Evolutionary conservation across 2,329 filamentous ascomycete species (phyloP), one percentile per base, ranked within the genome.

Genomic region (Ophiosphaerella korrae): DNA sequence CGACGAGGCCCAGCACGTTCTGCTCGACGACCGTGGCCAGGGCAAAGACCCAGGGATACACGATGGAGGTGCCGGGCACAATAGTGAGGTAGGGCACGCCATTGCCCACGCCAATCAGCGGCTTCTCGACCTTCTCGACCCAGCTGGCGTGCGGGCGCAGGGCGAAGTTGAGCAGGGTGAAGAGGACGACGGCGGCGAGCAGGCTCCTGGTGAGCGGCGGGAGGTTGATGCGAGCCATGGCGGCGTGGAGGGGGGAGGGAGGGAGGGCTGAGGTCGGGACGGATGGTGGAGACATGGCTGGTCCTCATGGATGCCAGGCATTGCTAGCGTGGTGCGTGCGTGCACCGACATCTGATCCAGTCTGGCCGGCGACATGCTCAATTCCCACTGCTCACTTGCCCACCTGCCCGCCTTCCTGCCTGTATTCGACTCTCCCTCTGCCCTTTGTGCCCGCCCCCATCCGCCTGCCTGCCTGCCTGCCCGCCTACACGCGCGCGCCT

Each of bases 11-110:
- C 68, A 96, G 89, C 64, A 97, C 80, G 73, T 97, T 97, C 75
- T 90, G 89, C 78, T 99, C 94, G 42, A 97, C 91, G 49, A 97
- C 82, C 0, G 92, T 90, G 2, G 92, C 88, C 2, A 90, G 89
- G 48, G 95, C 66, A 58, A 96, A 88, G 1, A 92, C 95, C 94
- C 94, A 99, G 0, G 94, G 94, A 70, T 96, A 97, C 67, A 90
- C 82, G 52, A 96, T 78, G 50, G 92, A 93, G 48, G 87, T 80
- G 64, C 90, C 87, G 6, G 94, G 94, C 37, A 97, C 85, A 55
- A 97, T 83, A 47, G 89, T 89, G 53, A 99, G 82, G 78, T 93
- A 97, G 53, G 93, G 91, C 52, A 94, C 86, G 62, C 90, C 84
- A 60, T 86, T 70, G 82, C 80, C 65, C 78, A 83, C 73, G 47